phyloP scores from a whole-genome alignment of 345 rosid species.

The Excoecaria agallocha region DNA sequence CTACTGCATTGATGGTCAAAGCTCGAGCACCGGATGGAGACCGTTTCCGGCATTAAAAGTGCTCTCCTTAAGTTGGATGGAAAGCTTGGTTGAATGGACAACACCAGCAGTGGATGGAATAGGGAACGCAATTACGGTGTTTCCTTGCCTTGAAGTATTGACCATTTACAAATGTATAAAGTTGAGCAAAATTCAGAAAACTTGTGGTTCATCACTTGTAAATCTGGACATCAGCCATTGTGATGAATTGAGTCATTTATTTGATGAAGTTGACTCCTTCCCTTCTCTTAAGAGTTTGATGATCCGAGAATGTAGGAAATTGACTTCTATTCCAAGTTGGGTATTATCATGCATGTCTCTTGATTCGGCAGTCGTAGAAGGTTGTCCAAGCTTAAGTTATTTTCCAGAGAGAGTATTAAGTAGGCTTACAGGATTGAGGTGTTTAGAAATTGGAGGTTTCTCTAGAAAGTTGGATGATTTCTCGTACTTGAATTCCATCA shows the following conservation, averaged over 20 bases:
- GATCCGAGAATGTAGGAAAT: background rate
- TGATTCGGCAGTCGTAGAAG: too few relatives aligned
- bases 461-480: background rate
- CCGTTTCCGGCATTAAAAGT: too few relatives aligned
- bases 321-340: conserved; percentile 7
- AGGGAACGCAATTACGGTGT: background rate
- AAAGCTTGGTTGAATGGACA: conserved; percentile 6
- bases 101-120: background rate
- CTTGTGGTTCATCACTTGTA: background rate
- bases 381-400: background rate
- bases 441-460: background rate
- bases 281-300: background rate
- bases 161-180: background rate
- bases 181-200: conserved; percentile 1
- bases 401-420: background rate
- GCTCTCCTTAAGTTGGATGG: conserved; percentile 20
- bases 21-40: too few relatives aligned
- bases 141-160: conserved; percentile 18
- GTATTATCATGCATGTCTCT: background rate
- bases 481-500: background rate
- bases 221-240: background rate
- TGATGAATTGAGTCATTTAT: background rate
- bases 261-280: background rate
- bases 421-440: background rate
- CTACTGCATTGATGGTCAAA: too few relatives aligned